Evolutionary conservation across 371 early-diverging fungal species (phyloP), one percentile per base, ranked within the genome.

Genomic region (Mucor mucedo): DNA sequence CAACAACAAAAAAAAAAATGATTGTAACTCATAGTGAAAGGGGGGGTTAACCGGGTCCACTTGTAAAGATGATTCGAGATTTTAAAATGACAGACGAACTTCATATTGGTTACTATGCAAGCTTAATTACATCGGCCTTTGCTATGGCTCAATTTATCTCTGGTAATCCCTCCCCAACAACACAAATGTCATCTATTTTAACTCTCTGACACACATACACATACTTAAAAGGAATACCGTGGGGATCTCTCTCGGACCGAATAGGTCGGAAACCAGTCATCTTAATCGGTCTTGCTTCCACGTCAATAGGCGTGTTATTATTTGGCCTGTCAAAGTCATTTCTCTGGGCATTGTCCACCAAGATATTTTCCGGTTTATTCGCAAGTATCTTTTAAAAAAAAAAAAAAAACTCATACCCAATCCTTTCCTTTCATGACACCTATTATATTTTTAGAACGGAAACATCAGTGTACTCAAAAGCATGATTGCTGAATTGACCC

Each of bases 401-500:
- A n/a, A n/a, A n/a, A n/a, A n/a, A n/a, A n/a, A 5, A n/a, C 21
- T 13, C 38, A 53, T 53, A 38, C 7, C 4, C 33, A 40, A 32
- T 83, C 84, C 55, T 79, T 75, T 72, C 47, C 72, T 71, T 59
- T 40, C n/a, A n/a, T 59, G 38, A 10, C 28, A 28, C 21, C 28
- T 28, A 8, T 6, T 7, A n/a, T 27, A 2, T 28, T 35, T 55
- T 29, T 66, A 75, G 72, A 76, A 77, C 56, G 91, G 92, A 6
- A 96, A 94, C 65, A 81, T 90, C n/a, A 91, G 91, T 10, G 91
- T 93, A 3, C 79, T 90, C 30, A 95, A 95, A 71, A 88, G 90
- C 13, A 89, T 93, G 75, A 72, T 95, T 38, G 91, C 91, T 5
- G 97, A 97, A 70, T 77, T 95, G 55, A 91, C 93, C 6, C 91